A percentile compares a stretch with the other conserved stretches of the same genome.
These are phyloP conservation scores for Saposhnikovia divaricata DNA, from an alignment of 129 eudicot species.

Conservation along the genomic window DNA sequence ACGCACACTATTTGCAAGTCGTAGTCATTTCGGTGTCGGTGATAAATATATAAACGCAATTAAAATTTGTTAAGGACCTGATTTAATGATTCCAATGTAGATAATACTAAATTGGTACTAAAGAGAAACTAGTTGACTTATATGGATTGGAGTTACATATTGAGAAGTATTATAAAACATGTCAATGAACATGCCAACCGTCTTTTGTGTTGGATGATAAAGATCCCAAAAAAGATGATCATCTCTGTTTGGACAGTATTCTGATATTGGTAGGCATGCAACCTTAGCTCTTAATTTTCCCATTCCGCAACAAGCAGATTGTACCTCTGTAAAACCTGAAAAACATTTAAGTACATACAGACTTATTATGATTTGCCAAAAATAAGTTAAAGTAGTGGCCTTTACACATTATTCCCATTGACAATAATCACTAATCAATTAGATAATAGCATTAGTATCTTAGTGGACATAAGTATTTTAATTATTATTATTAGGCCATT, in stretches of 20 bases:
- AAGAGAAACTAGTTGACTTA: slow-evolving; percentile 38
- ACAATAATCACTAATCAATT: too few species aligned
- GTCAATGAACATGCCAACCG: slow-evolving; percentile 35
- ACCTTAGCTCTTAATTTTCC: slow-evolving; percentile 58
- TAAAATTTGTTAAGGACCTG: too few species aligned
- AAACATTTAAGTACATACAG: not conserved
- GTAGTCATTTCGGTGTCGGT: too few species aligned
- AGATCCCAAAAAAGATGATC: slow-evolving; percentile 72
- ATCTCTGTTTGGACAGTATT: slow-evolving; percentile 45
- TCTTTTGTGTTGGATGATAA: slow-evolving; percentile 58
- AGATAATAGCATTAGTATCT: not conserved
- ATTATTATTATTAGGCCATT: too few species aligned
- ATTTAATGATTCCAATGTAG: too few species aligned
- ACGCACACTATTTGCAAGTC: too few species aligned
- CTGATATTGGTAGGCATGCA: slow-evolving; percentile 57
- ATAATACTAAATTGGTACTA: not conserved
- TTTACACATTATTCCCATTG: too few species aligned
- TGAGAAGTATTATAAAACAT: slow-evolving; percentile 32
- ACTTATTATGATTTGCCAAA: too few species aligned
- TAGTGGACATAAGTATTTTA: not conserved
- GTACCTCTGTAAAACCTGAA: slow-evolving; percentile 58
- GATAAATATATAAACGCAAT: too few species aligned
- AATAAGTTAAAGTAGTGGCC: not conserved
- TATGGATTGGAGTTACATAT: slow-evolving; percentile 39
- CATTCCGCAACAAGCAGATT: slow-evolving; percentile 72